A percentile compares a stretch with the other conserved stretches of the same genome.
Conservation (phyloP, 208 protist genomes). For the Leishmania major region DNA sequence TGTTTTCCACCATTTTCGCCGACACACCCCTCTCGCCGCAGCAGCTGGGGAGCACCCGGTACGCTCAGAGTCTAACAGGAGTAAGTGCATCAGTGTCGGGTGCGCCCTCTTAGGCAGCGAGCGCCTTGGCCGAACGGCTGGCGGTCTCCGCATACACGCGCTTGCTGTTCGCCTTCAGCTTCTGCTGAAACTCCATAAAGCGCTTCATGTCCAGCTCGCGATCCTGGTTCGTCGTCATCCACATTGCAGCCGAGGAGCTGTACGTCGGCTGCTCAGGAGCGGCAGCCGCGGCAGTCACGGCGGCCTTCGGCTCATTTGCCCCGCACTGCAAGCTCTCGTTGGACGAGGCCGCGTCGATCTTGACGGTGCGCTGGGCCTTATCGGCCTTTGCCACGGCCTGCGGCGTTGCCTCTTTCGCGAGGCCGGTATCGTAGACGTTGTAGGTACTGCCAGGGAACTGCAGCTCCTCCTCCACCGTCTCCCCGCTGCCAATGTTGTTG, state of each 20-base stretch:
- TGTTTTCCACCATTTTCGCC: neutral
- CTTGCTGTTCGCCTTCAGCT: slow-evolving; percentile 57
- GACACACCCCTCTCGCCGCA: neutral
- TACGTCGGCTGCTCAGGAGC: slow-evolving; percentile 21
- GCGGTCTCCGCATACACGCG: slow-evolving; percentile 61
- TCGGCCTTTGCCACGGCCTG: slow-evolving; percentile 7
- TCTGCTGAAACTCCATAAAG: slow-evolving; percentile 79
- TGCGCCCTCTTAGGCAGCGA: slow-evolving; percentile 15
- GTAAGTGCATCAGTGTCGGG: neutral
- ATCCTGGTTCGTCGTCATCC: slow-evolving; percentile 86
- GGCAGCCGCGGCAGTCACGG: slow-evolving; percentile 4
- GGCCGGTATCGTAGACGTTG: slow-evolving; percentile 62
- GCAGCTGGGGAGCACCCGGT: neutral
- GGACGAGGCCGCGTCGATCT: slow-evolving; percentile 23
- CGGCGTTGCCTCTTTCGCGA: neutral
- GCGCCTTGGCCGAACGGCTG: slow-evolving; percentile 23
- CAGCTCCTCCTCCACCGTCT: slow-evolving; percentile 46
- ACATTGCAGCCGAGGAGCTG: slow-evolving; percentile 68
- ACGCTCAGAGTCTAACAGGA: neutral
- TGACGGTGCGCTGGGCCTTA: slow-evolving; percentile 11
- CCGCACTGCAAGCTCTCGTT: slow-evolving; percentile 31
- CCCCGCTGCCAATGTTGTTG: slow-evolving; percentile 55
- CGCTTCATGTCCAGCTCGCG: slow-evolving; percentile 67
- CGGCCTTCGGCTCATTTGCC: slow-evolving; percentile 7
- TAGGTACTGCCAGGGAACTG: slow-evolving; percentile 85